Percentiles rank a stretch among this genome's conserved stretches.
These are phyloP conservation scores for Kurtzmaniella natalensis DNA, from an alignment of 1,139 yeast genomes.

Conservation along the genomic window DNA sequence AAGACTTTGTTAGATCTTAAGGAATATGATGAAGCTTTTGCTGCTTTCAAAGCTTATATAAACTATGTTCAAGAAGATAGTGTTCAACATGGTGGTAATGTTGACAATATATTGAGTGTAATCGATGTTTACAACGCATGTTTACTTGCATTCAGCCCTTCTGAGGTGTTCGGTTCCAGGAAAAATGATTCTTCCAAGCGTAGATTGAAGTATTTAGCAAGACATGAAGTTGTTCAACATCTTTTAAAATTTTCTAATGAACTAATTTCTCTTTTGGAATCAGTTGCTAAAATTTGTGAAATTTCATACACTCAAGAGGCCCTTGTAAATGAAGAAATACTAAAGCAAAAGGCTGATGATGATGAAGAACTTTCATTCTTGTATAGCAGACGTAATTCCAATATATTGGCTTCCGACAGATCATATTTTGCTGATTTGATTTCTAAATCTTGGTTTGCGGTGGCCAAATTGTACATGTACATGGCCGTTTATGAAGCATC, in stretches of 20 bases:
- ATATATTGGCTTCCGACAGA: constrained; percentile 26
- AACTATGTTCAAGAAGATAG: constrained; percentile 32
- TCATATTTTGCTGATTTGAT: constrained; percentile 28
- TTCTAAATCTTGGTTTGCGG: constrained; percentile 36
- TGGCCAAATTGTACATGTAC: constrained; percentile 33
- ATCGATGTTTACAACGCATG: constrained; percentile 35
- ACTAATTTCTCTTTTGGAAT: constrained; percentile 21
- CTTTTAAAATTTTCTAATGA: constrained; percentile 18
- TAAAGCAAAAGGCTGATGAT: constrained; percentile 12
- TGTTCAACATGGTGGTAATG: constrained; percentile 28
- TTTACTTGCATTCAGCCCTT: constrained; percentile 34
- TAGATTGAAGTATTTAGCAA: constrained; percentile 25
- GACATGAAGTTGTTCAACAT: constrained; percentile 18
- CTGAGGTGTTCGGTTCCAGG: constrained; percentile 20
- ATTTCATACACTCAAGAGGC: constrained; percentile 21
- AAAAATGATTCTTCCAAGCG: constrained; percentile 8
- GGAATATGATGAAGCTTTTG: constrained; percentile 43
- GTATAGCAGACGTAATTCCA: constrained; percentile 34
- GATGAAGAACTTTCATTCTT: constrained; percentile 30
- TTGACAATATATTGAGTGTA: constrained; percentile 32
- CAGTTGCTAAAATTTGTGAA: constrained; percentile 21
- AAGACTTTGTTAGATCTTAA: constrained; percentile 30
- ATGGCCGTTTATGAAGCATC: constrained; percentile 27
- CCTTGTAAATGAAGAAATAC: constrained; percentile 4
- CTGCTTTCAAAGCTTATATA: constrained; percentile 37